Evolutionary conservation across 768 basidiomycete genomes (phyloP).

Genomic region (Mrakia gelida): DNA sequence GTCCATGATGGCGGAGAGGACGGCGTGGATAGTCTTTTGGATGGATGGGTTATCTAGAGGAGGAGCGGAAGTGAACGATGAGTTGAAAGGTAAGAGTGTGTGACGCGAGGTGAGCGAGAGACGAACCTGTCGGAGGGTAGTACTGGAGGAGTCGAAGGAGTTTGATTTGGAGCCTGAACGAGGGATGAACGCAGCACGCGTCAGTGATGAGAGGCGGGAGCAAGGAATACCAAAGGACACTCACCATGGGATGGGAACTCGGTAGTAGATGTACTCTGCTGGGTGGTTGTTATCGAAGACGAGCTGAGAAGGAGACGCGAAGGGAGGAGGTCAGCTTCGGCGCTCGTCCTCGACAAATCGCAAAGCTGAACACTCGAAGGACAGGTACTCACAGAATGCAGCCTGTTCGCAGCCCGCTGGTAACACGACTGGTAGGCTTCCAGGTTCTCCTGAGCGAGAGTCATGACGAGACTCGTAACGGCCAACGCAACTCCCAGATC

Average conservation of each 20-base stretch:
- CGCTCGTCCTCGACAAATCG: not conserved
- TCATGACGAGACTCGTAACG: slow-evolving; percentile 87
- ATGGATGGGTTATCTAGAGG: slow-evolving; percentile 74
- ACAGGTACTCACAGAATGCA: slow-evolving; percentile 60
- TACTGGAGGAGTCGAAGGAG: slow-evolving; percentile 87
- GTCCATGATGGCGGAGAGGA: slow-evolving; percentile 84
- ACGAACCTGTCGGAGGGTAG: slow-evolving; percentile 85
- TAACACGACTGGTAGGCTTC: slow-evolving; percentile 89
- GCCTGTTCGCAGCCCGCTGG: slow-evolving; percentile 85
- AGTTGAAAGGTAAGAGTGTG: not conserved
- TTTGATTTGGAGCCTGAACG: slow-evolving; percentile 85
- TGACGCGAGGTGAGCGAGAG: not conserved
- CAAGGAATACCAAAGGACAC: not conserved
- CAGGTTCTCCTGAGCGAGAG: slow-evolving; percentile 87
- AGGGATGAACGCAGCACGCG: no score
- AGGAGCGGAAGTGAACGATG: not conserved
- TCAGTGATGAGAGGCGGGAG: not conserved
- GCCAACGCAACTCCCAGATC: slow-evolving; percentile 95
- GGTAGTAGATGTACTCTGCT: slow-evolving; percentile 85
- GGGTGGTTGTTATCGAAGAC: slow-evolving; percentile 86
- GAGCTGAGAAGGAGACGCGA: slow-evolving; percentile 52
- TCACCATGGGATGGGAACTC: slow-evolving; percentile 49
- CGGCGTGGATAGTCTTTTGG: slow-evolving; percentile 67
- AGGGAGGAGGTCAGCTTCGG: not conserved
- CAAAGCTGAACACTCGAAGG: no score